Evolutionary conservation across 1,284 basidiomycete species (phyloP).

Genomic region (Cerrena zonata): DNA sequence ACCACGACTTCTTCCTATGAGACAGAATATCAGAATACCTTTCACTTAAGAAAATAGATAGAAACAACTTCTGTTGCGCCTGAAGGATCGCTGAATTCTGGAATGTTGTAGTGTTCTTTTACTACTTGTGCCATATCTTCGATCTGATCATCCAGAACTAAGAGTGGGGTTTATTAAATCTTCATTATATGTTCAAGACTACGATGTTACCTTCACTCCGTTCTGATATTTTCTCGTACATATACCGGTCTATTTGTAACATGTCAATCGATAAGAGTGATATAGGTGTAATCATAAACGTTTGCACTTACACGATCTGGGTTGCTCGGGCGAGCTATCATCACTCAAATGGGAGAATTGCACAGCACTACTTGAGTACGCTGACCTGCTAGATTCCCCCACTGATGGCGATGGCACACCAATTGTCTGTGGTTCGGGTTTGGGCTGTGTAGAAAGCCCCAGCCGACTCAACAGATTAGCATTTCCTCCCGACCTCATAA

Average conservation of each 20-base stretch:
- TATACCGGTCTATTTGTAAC: slow-evolving; percentile 68
- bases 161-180: background rate
- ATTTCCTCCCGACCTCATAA: slow-evolving; percentile 17
- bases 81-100: slow-evolving; percentile 73
- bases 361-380: slow-evolving; percentile 1
- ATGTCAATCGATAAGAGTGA: slow-evolving; percentile 3
- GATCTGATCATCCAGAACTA: slow-evolving; percentile 78
- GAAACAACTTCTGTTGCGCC: slow-evolving; percentile 62
- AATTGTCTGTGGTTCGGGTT: slow-evolving; percentile 1
- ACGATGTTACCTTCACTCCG: slow-evolving; percentile 64
- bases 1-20: slow-evolving; percentile 66
- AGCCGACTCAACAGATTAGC: background rate
- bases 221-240: slow-evolving; percentile 85
- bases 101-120: slow-evolving; percentile 62
- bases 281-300: background rate
- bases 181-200: background rate
- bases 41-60: background rate
- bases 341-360: slow-evolving; percentile 13
- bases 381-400: slow-evolving; percentile 10
- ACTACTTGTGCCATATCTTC: slow-evolving; percentile 77
- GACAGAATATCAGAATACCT: slow-evolving; percentile 6
- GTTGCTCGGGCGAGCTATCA: slow-evolving; percentile 22
- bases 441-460: background rate
- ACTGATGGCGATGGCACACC: slow-evolving; percentile 21
- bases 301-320: slow-evolving; percentile 49